phyloP scores from a whole-genome alignment of 164 flowering plant species.

The Taxillus chinensis region DNA sequence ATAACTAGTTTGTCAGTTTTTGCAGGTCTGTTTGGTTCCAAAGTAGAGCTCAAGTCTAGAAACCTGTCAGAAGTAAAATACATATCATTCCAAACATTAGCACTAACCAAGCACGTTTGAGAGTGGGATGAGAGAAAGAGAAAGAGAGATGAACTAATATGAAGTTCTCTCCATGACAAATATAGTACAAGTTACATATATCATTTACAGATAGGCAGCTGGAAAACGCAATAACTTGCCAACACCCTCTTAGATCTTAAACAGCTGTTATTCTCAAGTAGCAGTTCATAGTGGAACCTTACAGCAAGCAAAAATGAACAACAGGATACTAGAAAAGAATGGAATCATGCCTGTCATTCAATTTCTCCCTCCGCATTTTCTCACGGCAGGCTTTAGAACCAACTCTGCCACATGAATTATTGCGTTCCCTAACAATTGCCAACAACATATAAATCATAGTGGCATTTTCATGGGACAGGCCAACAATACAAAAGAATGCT shows the following conservation, averaged over 20 bases:
- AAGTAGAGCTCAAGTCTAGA: conserved; percentile 36
- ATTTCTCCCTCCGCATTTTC: conserved; percentile 24
- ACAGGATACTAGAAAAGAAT: background rate
- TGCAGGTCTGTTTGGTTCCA: conserved; percentile 45
- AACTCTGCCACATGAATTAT: conserved; percentile 10
- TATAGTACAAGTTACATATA: background rate
- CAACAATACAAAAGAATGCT: background rate
- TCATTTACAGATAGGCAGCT: background rate
- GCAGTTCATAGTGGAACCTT: background rate
- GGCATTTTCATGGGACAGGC: background rate
- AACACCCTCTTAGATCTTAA: background rate
- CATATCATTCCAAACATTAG: no score
- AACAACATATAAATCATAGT: background rate
- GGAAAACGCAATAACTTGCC: background rate
- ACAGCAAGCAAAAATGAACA: background rate
- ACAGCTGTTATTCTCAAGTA: background rate
- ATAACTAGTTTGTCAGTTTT: conserved; percentile 39
- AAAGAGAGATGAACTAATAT: background rate
- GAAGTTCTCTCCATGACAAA: background rate
- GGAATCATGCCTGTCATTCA: conserved; percentile 18
- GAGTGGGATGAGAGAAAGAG: background rate
- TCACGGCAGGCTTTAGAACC: conserved; percentile 28
- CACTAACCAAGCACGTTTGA: background rate
- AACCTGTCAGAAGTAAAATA: conserved; percentile 26
- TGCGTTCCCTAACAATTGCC: conserved; percentile 7